These are phyloP conservation scores for Candida ficus DNA, from an alignment of 805 yeast species.

Conservation along the genomic window DNA sequence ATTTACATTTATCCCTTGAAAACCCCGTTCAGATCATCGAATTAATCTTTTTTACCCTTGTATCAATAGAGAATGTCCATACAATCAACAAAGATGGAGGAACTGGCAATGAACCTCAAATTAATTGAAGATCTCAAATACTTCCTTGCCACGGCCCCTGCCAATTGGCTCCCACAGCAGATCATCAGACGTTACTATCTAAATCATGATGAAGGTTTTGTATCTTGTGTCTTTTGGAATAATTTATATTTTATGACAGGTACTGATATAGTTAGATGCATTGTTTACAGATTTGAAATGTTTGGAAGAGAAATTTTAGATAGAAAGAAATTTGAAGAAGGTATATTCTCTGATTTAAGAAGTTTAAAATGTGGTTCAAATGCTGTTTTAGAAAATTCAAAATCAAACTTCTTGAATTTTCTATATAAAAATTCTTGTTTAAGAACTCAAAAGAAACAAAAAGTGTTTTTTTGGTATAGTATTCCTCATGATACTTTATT, in stretches of 20 bases:
- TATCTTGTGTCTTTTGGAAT: slow-evolving; percentile 91
- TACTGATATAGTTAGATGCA: slow-evolving; percentile 90
- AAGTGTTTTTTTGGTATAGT: slow-evolving; percentile 94
- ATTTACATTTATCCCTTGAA: background rate
- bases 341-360: slow-evolving; percentile 86
- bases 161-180: slow-evolving; percentile 87
- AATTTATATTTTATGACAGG: slow-evolving; percentile 88
- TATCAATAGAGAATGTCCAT: background rate
- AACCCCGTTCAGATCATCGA: too few species aligned
- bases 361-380: slow-evolving; percentile 80
- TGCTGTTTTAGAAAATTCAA: slow-evolving; percentile 84
- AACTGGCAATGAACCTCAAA: slow-evolving; percentile 46
- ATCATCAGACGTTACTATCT: slow-evolving; percentile 79
- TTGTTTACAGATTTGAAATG: slow-evolving; percentile 81
- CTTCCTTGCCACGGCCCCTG: slow-evolving; percentile 90
- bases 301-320: slow-evolving; percentile 84
- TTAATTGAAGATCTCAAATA: slow-evolving; percentile 75
- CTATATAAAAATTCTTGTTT: slow-evolving; percentile 81
- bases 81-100: background rate
- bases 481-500: slow-evolving; percentile 91
- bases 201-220: slow-evolving; percentile 86
- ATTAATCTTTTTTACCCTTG: too few species aligned
- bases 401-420: slow-evolving; percentile 78
- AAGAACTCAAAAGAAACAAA: slow-evolving; percentile 93
- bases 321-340: slow-evolving; percentile 94